Evolutionary conservation across 805 yeast genomes (phyloP), one percentile per base, ranked within the genome.

Genomic region (Metschnikowia gruessii): DNA sequence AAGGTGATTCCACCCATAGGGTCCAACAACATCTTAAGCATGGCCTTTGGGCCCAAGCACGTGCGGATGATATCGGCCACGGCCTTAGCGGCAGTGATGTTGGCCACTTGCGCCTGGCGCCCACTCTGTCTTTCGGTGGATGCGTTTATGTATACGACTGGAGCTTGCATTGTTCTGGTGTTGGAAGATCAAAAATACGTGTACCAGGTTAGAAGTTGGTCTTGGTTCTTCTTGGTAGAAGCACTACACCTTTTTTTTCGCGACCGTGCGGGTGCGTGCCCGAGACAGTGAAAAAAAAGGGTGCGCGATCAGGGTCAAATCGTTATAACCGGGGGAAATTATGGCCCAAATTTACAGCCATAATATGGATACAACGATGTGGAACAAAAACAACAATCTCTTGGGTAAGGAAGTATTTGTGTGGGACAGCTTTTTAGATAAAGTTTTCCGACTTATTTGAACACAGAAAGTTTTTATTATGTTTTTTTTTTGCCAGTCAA

Each of bases 51-150:
- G 16, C 99, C 99, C 50, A 94, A 76, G 77, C 99, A 94, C 21
- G 99, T 94, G 67, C 99, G 81, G 59, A 94, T 89, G 62, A 94
- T 92, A 67, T 94, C 99, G 0, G 97, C 95, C 35, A 92, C 98
- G 1, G 99, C 97, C 64, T 94, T 94, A n/a, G 99, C 99, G 3
- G 99, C 99, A 4, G 97, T 89, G 70, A 94, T 92, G 64, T 94
- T 95, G 52, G 97, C 87, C 52, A 88, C 78, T 70, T 94, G 99
- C 2, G 99, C 99, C 66, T 90, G 90, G 57, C 98, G 89, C 38
- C 99, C 99, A 32, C 90, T 83, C 64, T 94, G 96, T 62, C 99
- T 83, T 64, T 89, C 95, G 52, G 91, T 86, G 42, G 87, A 80
- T 22, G 97, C 86, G 74, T 92, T 72, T 66, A 72, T 60, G 55